Conservation (phyloP, 805 yeast genomes). For the Zygotorulaspora sp. region DNA sequence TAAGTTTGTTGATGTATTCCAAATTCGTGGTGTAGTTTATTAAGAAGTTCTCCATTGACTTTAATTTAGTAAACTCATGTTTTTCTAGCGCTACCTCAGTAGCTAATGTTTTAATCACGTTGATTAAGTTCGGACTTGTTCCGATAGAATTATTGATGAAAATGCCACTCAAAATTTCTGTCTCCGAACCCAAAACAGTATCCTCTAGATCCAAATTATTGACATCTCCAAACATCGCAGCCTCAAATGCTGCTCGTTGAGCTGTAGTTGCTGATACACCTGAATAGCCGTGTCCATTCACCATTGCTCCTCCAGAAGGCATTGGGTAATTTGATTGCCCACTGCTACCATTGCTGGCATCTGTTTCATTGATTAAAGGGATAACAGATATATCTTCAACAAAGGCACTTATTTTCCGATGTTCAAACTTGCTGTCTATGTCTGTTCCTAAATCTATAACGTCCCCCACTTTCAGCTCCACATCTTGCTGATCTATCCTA, state of each 20-base stretch:
- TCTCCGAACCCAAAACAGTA: slow-evolving; percentile 44
- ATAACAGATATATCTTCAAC: slow-evolving; percentile 67
- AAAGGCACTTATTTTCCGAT: slow-evolving; percentile 79
- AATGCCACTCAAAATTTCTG: slow-evolving; percentile 49
- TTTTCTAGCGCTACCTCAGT: slow-evolving; percentile 54
- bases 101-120: slow-evolving; percentile 50
- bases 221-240: slow-evolving; percentile 60
- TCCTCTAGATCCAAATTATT: slow-evolving; percentile 47
- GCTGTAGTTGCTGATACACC: slow-evolving; percentile 18
- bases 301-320: slow-evolving; percentile 3
- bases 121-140: slow-evolving; percentile 50
- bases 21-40: slow-evolving; percentile 41
- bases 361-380: slow-evolving; percentile 33
- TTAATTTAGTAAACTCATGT: slow-evolving; percentile 52
- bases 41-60: slow-evolving; percentile 52
- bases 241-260: slow-evolving; percentile 44
- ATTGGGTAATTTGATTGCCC: not conserved
- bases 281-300: slow-evolving; percentile 3
- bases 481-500: slow-evolving; percentile 53
- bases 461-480: slow-evolving; percentile 72
- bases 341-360: slow-evolving; percentile 5
- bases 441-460: slow-evolving; percentile 92
- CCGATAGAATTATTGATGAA: slow-evolving; percentile 57
- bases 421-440: slow-evolving; percentile 59
- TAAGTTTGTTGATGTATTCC: slow-evolving; percentile 29